Conservation (phyloP, 768 basidiomycete species). For the Panellus pusillus region DNA sequence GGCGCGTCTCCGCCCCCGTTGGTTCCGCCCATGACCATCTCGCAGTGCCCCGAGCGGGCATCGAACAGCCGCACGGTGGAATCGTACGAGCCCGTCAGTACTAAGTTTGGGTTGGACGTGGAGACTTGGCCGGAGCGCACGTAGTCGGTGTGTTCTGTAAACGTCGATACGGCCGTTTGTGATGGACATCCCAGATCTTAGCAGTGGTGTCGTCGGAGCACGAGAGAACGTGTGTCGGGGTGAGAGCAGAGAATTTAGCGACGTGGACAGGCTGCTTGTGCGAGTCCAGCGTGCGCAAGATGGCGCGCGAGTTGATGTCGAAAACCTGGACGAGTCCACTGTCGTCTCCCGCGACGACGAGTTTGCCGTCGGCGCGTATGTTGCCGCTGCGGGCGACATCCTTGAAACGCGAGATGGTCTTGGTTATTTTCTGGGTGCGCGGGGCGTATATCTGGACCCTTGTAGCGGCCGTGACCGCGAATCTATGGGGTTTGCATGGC, state of each 20-base stretch:
- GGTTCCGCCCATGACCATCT: constrained; percentile 72
- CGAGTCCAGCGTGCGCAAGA: constrained; percentile 86
- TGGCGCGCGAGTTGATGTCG: constrained; percentile 90
- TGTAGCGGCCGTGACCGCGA: constrained; percentile 93
- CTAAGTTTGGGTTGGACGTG: constrained; percentile 74
- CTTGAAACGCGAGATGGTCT: constrained; percentile 96
- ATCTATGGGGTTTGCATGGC: constrained; percentile 82
- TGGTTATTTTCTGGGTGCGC: constrained; percentile 92
- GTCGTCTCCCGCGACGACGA: constrained; percentile 94
- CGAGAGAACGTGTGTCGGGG: constrained; percentile 83
- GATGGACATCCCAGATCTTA: constrained; percentile 96
- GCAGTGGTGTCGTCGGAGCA: constrained; percentile 97
- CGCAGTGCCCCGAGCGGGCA: constrained; percentile 76
- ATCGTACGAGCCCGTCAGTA: constrained; percentile 95
- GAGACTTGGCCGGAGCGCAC: constrained; percentile 92
- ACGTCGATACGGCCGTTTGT: constrained; percentile 74
- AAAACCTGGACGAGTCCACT: constrained; percentile 91
- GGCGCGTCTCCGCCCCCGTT: constrained; percentile 48
- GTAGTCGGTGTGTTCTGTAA: constrained; percentile 90
- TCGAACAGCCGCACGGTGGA: constrained; percentile 88
- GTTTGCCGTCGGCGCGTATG: constrained; percentile 91
- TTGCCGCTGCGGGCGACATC: constrained; percentile 89
- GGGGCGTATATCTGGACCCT: constrained; percentile 95
- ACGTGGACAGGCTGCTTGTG: constrained; percentile 98
- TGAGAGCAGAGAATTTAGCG: constrained; percentile 82